A percentile compares a stretch with the other conserved stretches of the same genome.
Evolutionary conservation across 345 rosid genomes (phyloP).

Genomic region (Carallia brachiata): DNA sequence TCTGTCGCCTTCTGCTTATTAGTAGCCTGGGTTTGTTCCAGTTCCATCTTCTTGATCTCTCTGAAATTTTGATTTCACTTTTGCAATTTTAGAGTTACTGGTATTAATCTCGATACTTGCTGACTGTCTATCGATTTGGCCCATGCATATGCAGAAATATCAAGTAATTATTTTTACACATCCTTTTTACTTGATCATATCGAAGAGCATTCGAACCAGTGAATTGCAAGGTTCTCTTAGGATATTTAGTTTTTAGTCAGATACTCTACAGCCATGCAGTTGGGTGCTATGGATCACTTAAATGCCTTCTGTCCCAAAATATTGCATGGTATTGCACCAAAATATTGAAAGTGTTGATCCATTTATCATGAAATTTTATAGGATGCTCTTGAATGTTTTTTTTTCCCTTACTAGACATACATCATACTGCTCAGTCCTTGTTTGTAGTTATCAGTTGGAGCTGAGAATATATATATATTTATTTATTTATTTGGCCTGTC

Average conservation of each 20-base stretch:
- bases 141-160: neutral
- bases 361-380: too few species aligned
- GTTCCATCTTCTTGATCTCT: conserved; percentile 23
- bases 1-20: conserved; percentile 95
- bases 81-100: neutral
- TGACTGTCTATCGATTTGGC: neutral
- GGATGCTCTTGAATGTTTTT: neutral
- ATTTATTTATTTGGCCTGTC: too few species aligned
- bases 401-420: neutral
- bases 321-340: neutral
- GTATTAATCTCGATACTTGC: neutral
- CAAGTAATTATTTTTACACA: neutral
- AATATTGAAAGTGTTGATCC: neutral
- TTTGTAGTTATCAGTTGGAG: too few species aligned
- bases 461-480: too few species aligned
- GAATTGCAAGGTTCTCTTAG: neutral
- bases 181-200: neutral
- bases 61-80: conserved; percentile 6
- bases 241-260: too few species aligned
- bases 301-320: neutral
- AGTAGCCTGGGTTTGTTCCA: conserved; percentile 87
- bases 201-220: neutral
- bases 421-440: too few species aligned
- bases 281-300: neutral
- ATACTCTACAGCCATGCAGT: too few species aligned